Evolutionary conservation across 371 early-diverging fungal genomes (phyloP), one percentile per base, ranked within the genome.

Genomic region (Mortierella sp.): DNA sequence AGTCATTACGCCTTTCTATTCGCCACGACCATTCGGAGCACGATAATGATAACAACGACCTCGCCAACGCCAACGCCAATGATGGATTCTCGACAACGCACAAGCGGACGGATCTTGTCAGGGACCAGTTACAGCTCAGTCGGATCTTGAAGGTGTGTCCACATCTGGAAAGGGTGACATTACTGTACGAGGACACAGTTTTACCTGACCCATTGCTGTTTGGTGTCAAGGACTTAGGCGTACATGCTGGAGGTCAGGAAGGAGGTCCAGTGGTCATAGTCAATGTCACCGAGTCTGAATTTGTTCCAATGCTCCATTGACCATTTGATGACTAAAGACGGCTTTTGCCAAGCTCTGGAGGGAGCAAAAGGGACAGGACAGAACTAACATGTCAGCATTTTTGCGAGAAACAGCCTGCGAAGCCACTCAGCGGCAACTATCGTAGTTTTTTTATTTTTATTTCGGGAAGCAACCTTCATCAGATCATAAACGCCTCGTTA

Each of bases 1-100:
- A 54, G 35, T 72, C 72, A 35, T 38, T 72, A 16, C 54, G 51
- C 32, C 51, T 72, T 29, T 72, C 72, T 3, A 72, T 72, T 44
- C 72, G 51, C 38, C 54, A 49, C 11, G 72, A 46, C 48, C 71
- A 43, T 46, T 46, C 46, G 14, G 48, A 43, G 2, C 4, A 29
- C 4, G 71, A 12, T 29, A 41, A 70, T 10, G 43, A 70, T 10
- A 29, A 27, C n/a, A 56, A 56, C 58, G 27, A 56, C 12, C 1
- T 27, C 56, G 11, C 11, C 27, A 27, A 27, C 60, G 11, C 11
- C 56, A 10, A 27, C 60, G 29, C 14, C 60, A 29, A 60, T 12
- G 35, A 63, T 18, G 63, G 35, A 35, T 63, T 63, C 71, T 27
- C 71, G 27, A 46, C 44, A 24, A 16, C 10, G 6, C 4, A 29